Base-by-base conservation (phyloP, 148 eudicot species). In the Rhododendron griersonianum region DNA sequence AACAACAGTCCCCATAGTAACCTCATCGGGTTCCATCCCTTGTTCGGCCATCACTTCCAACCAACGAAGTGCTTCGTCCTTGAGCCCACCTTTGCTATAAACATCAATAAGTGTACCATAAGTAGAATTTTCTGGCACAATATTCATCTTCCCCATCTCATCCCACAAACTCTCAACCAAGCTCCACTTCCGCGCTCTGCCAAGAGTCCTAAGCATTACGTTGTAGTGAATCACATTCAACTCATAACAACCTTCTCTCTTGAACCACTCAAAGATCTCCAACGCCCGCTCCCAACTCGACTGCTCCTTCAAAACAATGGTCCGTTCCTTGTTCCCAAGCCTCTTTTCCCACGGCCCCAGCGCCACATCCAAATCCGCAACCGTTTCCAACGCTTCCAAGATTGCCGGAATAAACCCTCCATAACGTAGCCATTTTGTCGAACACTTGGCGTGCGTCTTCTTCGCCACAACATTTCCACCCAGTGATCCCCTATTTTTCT, bases 51-150 rank as follows among this genome's bases (percentile, higher is more conserved):
- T 96, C 87, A 93, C 87, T 51, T 90, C 91, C 90, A 96, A 86
- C 98, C 98, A 96, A 84, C 80, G 75, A 51, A 90, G 81, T 30
- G 99, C 99, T 79, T 90, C 89, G 74, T 92, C 92, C 77, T 81
- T 92, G 37, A 84, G 91, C 41, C 95, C 94, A 73, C 98, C 98
- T 90, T 96, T 96, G 89, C 94, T 90, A 88, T 93, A 96, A 73
- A 93, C 98, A 95, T 96, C 99, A 74, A 96, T 95, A 77, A 96
- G 90, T 74, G 98, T 96, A 55, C 98, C 99, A 90, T 91, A 95
- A 7, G 99, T 95, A 1, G 96, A 95, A 88, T 94, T 96, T 25
- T 94, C 87, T 0, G 95, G 95, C 41, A 85, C 78, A 81, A 96
- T 91, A 77, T 82, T 85, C 78, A 73, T 95, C 88, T 48, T 77